Evolutionary conservation across 345 rosid species (phyloP), one percentile per base, ranked within the genome.

Genomic region (Eucalyptus sp.): DNA sequence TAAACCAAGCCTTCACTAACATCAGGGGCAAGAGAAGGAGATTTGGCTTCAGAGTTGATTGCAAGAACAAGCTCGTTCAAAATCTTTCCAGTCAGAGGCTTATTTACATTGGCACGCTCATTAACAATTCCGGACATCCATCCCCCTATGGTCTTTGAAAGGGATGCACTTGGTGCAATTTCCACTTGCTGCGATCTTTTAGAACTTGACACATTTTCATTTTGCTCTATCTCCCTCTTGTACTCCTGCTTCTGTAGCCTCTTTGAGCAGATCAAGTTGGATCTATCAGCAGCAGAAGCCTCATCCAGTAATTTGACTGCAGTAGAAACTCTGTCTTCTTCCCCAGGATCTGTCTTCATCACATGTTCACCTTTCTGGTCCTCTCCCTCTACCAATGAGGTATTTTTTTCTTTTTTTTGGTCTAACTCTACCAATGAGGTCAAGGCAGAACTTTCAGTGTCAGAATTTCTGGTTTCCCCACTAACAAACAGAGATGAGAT

Each of bases 351-450:
- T 88, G 80, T 50, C 37, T 56, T 81, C 87, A 90, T 87, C 84
- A 91, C 49, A 86, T 81, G 89, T 90, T 89, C 88, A 18, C 87
- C 92, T 50, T 89, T 87, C 83, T 79, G 92, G 64, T 91, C 93
- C 86, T 90, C 93, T 87, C 90, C 33, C 87, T 91, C 93, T 87
- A 91, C 56, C 87, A 91, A 87, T 50, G 92, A 88, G 89, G 93
- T 58, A 27, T 3, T 37, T 37, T 37, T 37, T 37, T 37, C 41
- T 37, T 37, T 37, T 37, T 37, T 37, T 37, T 37, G 41, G 41
- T 37, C 41, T 87, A 90, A n/a, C 87, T 91, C 93, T 87, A 90
- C 56, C 87, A 91, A 87, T 50, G 92, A 88, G 89, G 93, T 58
- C n/a, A 81, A 71, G 64, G 87, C 86, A 37, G 80, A 52, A 88